Base-by-base conservation (phyloP, 2,329 filamentous ascomycete genomes). In the Penicillium vulpinum region DNA sequence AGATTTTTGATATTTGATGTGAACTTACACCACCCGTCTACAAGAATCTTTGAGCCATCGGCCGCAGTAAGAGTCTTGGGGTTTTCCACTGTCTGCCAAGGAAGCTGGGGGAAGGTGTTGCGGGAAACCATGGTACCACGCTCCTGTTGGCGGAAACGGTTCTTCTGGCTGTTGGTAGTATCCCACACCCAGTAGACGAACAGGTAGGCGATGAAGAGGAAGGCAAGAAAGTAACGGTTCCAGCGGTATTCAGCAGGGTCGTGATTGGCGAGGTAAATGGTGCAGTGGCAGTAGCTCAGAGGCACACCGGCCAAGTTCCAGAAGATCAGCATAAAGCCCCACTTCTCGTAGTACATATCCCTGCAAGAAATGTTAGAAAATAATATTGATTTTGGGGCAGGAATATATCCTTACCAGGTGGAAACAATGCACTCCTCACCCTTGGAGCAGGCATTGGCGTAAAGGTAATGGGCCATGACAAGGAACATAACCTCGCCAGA, bases 311-410 rank as follows among this genome's bases (percentile, higher is more conserved):
- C 91, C 73, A 96, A 81, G 77, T 96, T 96, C 92, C 92, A 96
- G 85, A 96, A 96, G 75, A 95, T 95, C 64, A 96, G 85, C 92
- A 96, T 96, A 81, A 96, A 96, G 51, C 92, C 92, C 85, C 90
- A 92, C 79, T 96, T 96, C 81, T 96, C 92, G 68, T 91, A 93
- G 81, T 95, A 96, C 88, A 96, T 96, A 70, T 96, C 92, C 88
- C 83, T 85, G 51, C 26, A 11, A n/a, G n/a, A 21, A 26, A 26
- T 22, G 50, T 70, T 43, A 68, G 63, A n/a, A 18, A 8, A 22
- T 44, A 9, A 28, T 5, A 15, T n/a, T 16, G 3, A 44, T 22
- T 13, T 18, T 24, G 15, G 15, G 21, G 28, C 9, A 18, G 2
- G n/a, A 28, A 6, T n/a, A 4, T 13, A 9, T 15, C 51, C 80